A percentile compares a stretch with the other conserved stretches of the same genome.
These are phyloP conservation scores for Ophiostoma pallidulum DNA, from an alignment of 2,329 filamentous ascomycete genomes.

Conservation along the genomic window DNA sequence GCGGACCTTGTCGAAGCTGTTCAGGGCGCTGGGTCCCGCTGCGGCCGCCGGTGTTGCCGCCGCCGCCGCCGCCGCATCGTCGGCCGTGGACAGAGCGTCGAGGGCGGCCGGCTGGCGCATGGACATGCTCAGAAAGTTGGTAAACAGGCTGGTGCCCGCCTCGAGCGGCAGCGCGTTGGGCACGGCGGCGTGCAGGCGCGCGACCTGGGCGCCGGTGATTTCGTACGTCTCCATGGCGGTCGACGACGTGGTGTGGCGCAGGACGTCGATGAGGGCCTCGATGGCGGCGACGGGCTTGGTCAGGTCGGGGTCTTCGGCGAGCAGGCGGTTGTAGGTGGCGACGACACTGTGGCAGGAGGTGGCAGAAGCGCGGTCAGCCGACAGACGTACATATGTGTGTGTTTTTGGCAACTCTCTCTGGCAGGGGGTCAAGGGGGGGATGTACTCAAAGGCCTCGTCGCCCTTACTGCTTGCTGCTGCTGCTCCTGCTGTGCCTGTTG, in stretches of 20 bases:
- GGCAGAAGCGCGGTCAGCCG: too few species aligned
- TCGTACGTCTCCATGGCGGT: slow-evolving; percentile 94
- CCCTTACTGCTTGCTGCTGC: background rate
- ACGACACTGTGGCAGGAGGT: slow-evolving; percentile 38
- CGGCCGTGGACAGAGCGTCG: background rate
- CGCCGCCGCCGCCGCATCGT: background rate
- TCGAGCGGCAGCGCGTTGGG: slow-evolving; percentile 85
- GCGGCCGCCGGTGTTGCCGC: slow-evolving; percentile 13
- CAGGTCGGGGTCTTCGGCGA: slow-evolving; percentile 63
- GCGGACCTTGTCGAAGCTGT: slow-evolving; percentile 72
- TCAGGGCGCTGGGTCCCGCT: slow-evolving; percentile 19
- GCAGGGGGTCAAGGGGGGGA: background rate
- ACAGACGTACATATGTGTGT: too few species aligned
- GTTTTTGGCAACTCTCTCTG: too few species aligned
- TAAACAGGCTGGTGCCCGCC: slow-evolving; percentile 91
- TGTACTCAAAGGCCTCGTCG: slow-evolving; percentile 5
- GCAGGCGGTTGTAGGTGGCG: slow-evolving; percentile 43
- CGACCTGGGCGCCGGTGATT: slow-evolving; percentile 67
- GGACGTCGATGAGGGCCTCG: slow-evolving; percentile 64
- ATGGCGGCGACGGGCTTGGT: slow-evolving; percentile 79
- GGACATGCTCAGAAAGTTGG: slow-evolving; percentile 79
- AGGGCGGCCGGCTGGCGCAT: slow-evolving; percentile 44
- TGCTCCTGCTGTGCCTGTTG: background rate
- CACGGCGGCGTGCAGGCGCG: slow-evolving; percentile 66
- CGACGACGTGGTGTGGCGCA: slow-evolving; percentile 67